These are phyloP conservation scores for Fragaria nilgerrensis DNA, from an alignment of 306 rosid genomes.

Conservation along the genomic window DNA sequence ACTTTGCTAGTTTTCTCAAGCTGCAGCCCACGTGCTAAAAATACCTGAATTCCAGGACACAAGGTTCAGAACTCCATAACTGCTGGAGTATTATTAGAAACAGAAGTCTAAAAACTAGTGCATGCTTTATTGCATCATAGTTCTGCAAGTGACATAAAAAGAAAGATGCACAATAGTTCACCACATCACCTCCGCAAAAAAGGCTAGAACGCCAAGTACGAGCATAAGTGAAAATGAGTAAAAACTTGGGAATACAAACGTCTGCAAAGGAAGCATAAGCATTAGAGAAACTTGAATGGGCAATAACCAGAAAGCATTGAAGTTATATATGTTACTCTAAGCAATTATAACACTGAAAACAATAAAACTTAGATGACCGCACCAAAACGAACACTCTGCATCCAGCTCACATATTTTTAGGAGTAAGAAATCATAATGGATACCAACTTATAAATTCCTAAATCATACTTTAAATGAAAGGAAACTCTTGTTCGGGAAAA, in stretches of 20 bases:
- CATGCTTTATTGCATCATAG: neutral
- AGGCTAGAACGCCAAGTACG: conserved; percentile 57
- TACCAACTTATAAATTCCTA: neutral
- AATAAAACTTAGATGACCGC: neutral
- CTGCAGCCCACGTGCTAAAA: conserved; percentile 77
- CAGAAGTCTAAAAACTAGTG: neutral
- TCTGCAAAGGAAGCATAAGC: conserved; percentile 41
- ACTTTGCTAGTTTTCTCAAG: conserved; percentile 80
- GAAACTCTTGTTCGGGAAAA: no score
- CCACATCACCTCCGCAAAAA: conserved; percentile 70
- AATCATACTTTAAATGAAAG: neutral
- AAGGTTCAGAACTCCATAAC: conserved; percentile 6
- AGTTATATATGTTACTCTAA: neutral
- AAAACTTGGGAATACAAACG: conserved; percentile 55
- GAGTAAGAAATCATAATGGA: neutral
- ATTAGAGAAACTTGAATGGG: neutral
- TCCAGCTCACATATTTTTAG: neutral
- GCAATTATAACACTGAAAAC: neutral
- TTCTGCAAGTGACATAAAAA: neutral
- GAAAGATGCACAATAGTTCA: conserved; percentile 11
- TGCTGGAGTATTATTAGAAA: neutral
- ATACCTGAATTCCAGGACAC: conserved; percentile 42
- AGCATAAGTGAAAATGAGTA: conserved; percentile 51
- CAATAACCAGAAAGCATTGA: neutral
- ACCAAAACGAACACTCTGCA: neutral